Evolutionary conservation across 345 rosid species (phyloP).

Genomic region (Carallia pectinifolia): DNA sequence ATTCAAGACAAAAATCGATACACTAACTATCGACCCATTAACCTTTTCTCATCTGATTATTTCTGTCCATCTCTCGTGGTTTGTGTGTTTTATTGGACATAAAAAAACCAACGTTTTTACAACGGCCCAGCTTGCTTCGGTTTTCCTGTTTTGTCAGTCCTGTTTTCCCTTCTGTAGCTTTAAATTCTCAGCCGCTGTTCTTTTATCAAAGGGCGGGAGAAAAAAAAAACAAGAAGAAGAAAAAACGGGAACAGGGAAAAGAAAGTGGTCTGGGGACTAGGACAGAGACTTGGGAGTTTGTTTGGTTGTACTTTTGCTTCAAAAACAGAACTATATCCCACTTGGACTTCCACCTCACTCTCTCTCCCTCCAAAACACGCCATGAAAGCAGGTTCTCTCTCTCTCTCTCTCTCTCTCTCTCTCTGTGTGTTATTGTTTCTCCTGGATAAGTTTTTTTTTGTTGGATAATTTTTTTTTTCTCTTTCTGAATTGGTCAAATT

Average conservation of each 20-base stretch:
- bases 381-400: constrained; percentile 31
- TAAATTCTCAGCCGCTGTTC: constrained; percentile 42
- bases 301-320: not conserved
- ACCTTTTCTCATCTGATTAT: too few species aligned
- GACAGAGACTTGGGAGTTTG: not conserved
- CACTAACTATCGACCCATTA: too few species aligned
- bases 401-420: not conserved
- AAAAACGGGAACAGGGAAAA: constrained; percentile 1
- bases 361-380: constrained; percentile 6
- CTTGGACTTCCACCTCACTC: constrained; percentile 61
- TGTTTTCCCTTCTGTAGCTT: not conserved
- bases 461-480: too few species aligned
- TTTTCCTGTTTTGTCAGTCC: not conserved
- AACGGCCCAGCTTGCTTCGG: too few species aligned
- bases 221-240: not conserved
- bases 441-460: too few species aligned
- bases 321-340: constrained; percentile 22
- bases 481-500: too few species aligned
- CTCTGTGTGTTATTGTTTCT: not conserved
- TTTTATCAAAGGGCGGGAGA: not conserved
- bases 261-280: not conserved
- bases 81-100: too few species aligned
- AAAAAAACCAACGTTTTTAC: too few species aligned
- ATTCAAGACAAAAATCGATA: too few species aligned
- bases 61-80: too few species aligned